Base-by-base conservation (phyloP, 2,329 filamentous ascomycete genomes). In the Neonectria faginata region DNA sequence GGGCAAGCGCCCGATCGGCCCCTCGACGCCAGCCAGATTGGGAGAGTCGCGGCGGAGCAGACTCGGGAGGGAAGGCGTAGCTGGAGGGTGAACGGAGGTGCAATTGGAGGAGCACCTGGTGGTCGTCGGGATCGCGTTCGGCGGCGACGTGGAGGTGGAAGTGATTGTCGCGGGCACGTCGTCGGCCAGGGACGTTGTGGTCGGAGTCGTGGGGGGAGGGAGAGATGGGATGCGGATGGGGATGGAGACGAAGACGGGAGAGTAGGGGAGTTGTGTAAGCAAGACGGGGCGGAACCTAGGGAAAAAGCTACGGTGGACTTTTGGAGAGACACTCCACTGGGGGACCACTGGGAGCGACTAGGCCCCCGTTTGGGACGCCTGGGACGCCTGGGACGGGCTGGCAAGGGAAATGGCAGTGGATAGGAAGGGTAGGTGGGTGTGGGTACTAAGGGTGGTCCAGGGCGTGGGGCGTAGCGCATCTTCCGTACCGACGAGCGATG, bases 1-100 rank as follows among this genome's bases (percentile, higher is more conserved):
- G 78, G 78, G 78, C 78, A 73, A 77, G 64, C 69, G 78, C 78
- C 78, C 78, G 78, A 76, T 78, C 75, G 75, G 72, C 75, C 76
- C 76, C 70, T 70, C 67, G 70, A 73, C 59, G 73, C 74, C 77
- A 79, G 78, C 78, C 78, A 79, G 78, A 64, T 70, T 77, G 70
- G 66, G 70, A 62, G 70, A 52, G 55, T 64, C 45, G 63, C 57
- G 61, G 53, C 59, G 68, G 58, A 65, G 65, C 54, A 65, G 60
- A 57, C 54, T 72, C 63, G 45, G 64, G 54, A 54, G 63, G 50
- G 55, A 61, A 64, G 52, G 52, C 50, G 59, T 42, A 42, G 48
- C 36, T 47, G 56, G 45, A 57, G 57, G 61, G 65, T 62, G 42
- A 60, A 67, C 59, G 68, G 65, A 67, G 65, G 64, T 72, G 55